phyloP scores from a whole-genome alignment of 352 stramenopile genomes.

The Phytophthora sp. region DNA sequence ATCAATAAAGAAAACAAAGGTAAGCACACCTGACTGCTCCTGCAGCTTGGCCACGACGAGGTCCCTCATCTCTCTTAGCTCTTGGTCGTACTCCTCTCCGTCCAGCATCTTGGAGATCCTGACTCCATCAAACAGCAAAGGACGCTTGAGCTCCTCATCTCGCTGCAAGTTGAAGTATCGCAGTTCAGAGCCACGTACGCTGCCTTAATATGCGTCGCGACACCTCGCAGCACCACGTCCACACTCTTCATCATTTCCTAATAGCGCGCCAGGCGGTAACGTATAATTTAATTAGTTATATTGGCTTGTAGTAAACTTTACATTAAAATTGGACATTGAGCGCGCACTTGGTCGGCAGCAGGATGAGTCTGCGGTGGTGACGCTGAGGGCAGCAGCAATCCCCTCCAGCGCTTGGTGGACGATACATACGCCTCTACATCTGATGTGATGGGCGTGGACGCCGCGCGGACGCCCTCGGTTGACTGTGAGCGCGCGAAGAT shows the following conservation, averaged over 20 bases:
- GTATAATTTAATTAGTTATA: slow-evolving; percentile 4
- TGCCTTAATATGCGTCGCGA: slow-evolving; percentile 54
- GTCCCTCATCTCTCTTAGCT: slow-evolving; percentile 48
- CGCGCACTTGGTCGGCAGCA: slow-evolving; percentile 21
- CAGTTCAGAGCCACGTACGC: slow-evolving; percentile 42
- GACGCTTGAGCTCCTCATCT: background rate
- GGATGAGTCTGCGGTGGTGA: background rate
- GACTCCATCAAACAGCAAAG: slow-evolving; percentile 1
- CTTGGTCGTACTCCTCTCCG: slow-evolving; percentile 34
- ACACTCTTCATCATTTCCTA: slow-evolving; percentile 66
- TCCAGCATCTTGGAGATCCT: slow-evolving; percentile 62
- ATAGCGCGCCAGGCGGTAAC: background rate
- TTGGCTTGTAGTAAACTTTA: slow-evolving; percentile 3
- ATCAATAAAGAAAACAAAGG: background rate
- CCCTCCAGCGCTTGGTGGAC: slow-evolving; percentile 18
- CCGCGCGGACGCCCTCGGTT: slow-evolving; percentile 8
- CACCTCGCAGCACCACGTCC: slow-evolving; percentile 58
- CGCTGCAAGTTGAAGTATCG: background rate
- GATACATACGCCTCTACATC: background rate
- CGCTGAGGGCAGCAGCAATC: slow-evolving; percentile 22
- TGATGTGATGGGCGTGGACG: background rate
- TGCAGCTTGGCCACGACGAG: slow-evolving; percentile 53
- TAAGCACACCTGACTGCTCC: slow-evolving; percentile 37
- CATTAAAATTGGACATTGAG: slow-evolving; percentile 1
- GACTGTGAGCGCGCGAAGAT: slow-evolving; percentile 57